Conservation (phyloP, 305 asterid genomes). For the Lippia alba region DNA sequence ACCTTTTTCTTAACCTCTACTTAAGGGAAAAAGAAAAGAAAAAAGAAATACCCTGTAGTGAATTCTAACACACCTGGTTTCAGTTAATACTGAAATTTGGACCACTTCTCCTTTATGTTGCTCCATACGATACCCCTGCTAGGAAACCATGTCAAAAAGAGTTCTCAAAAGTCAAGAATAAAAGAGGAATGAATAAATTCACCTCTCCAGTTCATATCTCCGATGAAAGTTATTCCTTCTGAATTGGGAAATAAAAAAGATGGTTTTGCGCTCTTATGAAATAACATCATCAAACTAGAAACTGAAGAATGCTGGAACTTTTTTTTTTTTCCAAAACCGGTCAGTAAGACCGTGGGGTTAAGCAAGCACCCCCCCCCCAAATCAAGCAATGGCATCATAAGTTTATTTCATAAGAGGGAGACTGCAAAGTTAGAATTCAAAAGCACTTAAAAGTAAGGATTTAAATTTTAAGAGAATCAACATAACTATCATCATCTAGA, state of each 20-base stretch:
- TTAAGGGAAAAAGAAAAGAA: background rate
- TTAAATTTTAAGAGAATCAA: too few species aligned
- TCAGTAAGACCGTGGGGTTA: too few species aligned
- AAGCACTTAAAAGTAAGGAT: too few species aligned
- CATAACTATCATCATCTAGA: too few species aligned
- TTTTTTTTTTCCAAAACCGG: too few species aligned
- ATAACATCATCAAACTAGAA: too few species aligned
- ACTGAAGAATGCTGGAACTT: too few species aligned
- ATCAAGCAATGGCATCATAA: too few species aligned
- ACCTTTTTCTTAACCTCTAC: background rate
- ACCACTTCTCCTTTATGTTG: conserved; percentile 47
- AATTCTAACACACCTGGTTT: conserved; percentile 61
- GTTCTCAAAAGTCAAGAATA: conserved; percentile 22
- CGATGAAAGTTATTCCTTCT: conserved; percentile 3
- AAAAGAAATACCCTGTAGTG: conserved; percentile 6
- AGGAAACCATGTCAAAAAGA: conserved; percentile 34
- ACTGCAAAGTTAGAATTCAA: too few species aligned
- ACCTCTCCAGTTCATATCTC: background rate
- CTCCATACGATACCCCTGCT: conserved; percentile 53
- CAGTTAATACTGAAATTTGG: conserved; percentile 60
- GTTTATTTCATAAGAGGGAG: too few species aligned
- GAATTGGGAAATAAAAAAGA: background rate
- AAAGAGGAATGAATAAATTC: conserved; percentile 7
- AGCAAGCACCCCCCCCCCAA: too few species aligned
- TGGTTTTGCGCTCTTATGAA: background rate